Conservation (phyloP, 352 stramenopile genomes). For the Detonula confervacea region DNA sequence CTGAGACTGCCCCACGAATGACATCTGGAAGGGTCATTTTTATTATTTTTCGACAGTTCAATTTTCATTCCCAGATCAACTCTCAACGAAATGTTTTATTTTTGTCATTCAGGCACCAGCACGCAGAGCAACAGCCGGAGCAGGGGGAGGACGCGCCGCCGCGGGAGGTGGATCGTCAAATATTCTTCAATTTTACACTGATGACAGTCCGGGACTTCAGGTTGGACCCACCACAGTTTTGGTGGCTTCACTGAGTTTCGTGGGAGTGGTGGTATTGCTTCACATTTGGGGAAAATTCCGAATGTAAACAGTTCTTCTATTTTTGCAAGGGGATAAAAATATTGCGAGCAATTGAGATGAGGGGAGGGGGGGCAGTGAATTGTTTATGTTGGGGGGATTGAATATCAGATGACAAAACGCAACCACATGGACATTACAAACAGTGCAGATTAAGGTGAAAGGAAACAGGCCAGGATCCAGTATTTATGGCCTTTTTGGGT, state of each 20-base stretch:
- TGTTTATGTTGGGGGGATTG: too few species aligned
- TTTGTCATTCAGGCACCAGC: slow-evolving; percentile 22
- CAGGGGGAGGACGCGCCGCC: slow-evolving; percentile 71
- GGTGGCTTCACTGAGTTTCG: slow-evolving; percentile 94
- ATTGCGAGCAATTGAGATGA: not conserved
- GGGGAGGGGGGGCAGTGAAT: not conserved
- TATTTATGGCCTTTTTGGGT: too few species aligned
- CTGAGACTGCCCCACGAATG: too few species aligned
- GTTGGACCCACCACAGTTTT: slow-evolving; percentile 95
- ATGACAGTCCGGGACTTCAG: slow-evolving; percentile 95
- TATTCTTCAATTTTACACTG: slow-evolving; percentile 97
- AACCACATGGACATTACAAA: too few species aligned
- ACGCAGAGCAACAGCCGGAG: slow-evolving; percentile 48
- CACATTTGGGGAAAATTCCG: slow-evolving; percentile 98
- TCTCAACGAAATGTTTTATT: too few species aligned
- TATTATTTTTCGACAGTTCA: too few species aligned
- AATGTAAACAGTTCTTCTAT: slow-evolving; percentile 58
- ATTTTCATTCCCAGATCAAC: too few species aligned
- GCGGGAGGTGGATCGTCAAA: slow-evolving; percentile 87
- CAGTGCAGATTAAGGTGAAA: too few species aligned
- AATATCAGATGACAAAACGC: too few species aligned
- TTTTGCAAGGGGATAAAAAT: not conserved
- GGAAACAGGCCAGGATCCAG: too few species aligned
- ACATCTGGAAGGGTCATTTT: too few species aligned
- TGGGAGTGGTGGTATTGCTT: slow-evolving; percentile 95